These are phyloP conservation scores for Dipodascus albidus DNA, from an alignment of 805 yeast species.

Conservation along the genomic window DNA sequence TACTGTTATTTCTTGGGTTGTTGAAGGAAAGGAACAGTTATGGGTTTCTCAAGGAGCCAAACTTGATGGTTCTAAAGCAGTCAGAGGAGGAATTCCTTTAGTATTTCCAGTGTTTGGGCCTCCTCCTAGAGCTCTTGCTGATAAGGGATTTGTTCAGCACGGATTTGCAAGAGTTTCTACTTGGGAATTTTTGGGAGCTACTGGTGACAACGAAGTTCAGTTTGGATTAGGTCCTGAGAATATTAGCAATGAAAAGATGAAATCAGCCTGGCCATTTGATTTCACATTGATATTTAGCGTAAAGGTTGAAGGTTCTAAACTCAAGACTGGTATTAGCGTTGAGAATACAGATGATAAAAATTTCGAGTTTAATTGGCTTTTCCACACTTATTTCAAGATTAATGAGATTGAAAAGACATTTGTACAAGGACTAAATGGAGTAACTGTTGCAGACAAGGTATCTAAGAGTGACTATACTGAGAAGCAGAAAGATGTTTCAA, in stretches of 20 bases:
- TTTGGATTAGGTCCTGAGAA: conserved; percentile 85
- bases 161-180: conserved; percentile 85
- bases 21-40: conserved; percentile 63
- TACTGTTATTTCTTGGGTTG: conserved; percentile 71
- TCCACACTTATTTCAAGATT: conserved; percentile 78
- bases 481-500: conserved; percentile 17
- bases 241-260: conserved; percentile 45
- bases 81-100: conserved; percentile 93
- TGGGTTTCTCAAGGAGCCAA: conserved; percentile 53
- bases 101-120: conserved; percentile 88
- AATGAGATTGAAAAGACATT: conserved; percentile 67
- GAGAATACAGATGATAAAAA: conserved; percentile 52
- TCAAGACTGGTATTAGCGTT: conserved; percentile 65
- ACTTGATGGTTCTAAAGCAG: conserved; percentile 86
- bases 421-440: conserved; percentile 70
- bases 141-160: conserved; percentile 73
- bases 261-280: conserved; percentile 52
- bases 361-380: conserved; percentile 86
- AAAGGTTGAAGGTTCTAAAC: conserved; percentile 37
- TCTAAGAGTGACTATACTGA: conserved; percentile 35
- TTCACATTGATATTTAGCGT: conserved; percentile 70
- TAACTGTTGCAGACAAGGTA: conserved; percentile 66
- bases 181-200: conserved; percentile 94
- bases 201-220: conserved; percentile 59
- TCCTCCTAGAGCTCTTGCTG: conserved; percentile 44